Evolutionary conservation across 257 asterid species (phyloP), one percentile per base, ranked within the genome.

Genomic region (Penstemon eatonii): DNA sequence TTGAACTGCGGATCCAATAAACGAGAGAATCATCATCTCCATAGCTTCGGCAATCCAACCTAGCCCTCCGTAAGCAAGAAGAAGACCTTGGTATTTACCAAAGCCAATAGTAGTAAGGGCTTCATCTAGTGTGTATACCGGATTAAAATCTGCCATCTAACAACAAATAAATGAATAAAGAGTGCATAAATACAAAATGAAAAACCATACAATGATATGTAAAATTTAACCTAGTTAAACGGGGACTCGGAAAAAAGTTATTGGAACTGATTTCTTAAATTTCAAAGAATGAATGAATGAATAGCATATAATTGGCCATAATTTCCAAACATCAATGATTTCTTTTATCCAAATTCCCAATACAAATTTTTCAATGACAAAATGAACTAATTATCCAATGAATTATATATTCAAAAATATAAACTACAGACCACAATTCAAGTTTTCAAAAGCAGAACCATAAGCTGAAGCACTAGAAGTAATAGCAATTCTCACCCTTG

Each of bases 21-120:
- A 79, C 2, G 84, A 82, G 46, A 79, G 84, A 67, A 82, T 76
- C 84, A 82, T 79, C 72, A 82, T 56, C 78, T 65, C 84, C 84
- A 82, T 82, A 11, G 83, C 75, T 18, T 79, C 87, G 10, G 84
- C 71, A n/a, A 73, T 36, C 79, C 79, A 79, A 40, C 80, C 87
- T n/a, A 79, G 59, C 3, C 80, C 87, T 58, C 84, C 87, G 60
- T 79, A 82, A 47, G 79, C 87, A 55, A 82, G 80, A 47, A 82
- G 15, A 50, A 82, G 72, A 44, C 71, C 69, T 70, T 82, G 87
- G 78, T 72, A 82, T 76, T 71, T 82, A 67, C 87, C 87, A 65
- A 82, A 82, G 13, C 87, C 87, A 59, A 82, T 73, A 25, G 57
- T 44, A 4, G 58, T 19, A 12, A 82, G 84, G 49, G 86, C 82